Evolutionary conservation across 768 basidiomycete species (phyloP).

Genomic region (Boletus reticulatus): DNA sequence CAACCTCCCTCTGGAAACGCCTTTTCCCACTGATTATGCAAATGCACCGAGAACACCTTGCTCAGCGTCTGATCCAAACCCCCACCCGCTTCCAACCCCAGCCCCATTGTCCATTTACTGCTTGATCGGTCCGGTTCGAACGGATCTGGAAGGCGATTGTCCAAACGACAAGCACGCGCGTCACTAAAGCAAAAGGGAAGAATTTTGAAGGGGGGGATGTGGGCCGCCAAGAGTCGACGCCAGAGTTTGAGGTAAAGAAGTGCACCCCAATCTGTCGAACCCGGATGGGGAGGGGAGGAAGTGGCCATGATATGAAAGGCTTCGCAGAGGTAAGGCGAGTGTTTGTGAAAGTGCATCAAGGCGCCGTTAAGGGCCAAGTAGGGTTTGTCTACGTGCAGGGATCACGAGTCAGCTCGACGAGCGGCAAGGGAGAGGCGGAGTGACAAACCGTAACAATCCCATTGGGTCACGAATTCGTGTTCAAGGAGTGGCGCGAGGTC

Average conservation of each 20-base stretch:
- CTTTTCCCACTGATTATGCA: constrained; percentile 98
- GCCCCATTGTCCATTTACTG: constrained; percentile 67
- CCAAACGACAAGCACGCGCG: constrained; percentile 84
- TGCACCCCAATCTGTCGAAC: constrained; percentile 93
- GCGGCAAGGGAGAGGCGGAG: background rate
- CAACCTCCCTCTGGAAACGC: constrained; percentile 79
- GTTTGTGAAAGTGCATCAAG: constrained; percentile 86
- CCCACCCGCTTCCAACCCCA: constrained; percentile 59
- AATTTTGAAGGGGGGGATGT: constrained; percentile 82
- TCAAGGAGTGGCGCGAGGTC: constrained; percentile 85
- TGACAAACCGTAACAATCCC: constrained; percentile 92
- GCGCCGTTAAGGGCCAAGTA: constrained; percentile 88
- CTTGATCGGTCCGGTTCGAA: constrained; percentile 57
- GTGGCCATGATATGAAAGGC: constrained; percentile 89
- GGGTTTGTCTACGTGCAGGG: constrained; percentile 54
- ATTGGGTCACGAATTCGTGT: constrained; percentile 96
- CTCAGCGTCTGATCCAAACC: constrained; percentile 57
- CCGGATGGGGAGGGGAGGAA: constrained; percentile 65
- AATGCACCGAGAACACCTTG: constrained; percentile 83
- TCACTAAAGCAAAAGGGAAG: constrained; percentile 97
- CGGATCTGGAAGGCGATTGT: constrained; percentile 92
- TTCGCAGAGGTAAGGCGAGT: constrained; percentile 96
- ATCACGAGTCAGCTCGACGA: background rate
- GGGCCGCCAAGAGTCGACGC: constrained; percentile 72
- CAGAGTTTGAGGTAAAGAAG: constrained; percentile 89